Evolutionary conservation across 2,329 filamentous ascomycete species (phyloP).

Genomic region (Diplocarpon mali): DNA sequence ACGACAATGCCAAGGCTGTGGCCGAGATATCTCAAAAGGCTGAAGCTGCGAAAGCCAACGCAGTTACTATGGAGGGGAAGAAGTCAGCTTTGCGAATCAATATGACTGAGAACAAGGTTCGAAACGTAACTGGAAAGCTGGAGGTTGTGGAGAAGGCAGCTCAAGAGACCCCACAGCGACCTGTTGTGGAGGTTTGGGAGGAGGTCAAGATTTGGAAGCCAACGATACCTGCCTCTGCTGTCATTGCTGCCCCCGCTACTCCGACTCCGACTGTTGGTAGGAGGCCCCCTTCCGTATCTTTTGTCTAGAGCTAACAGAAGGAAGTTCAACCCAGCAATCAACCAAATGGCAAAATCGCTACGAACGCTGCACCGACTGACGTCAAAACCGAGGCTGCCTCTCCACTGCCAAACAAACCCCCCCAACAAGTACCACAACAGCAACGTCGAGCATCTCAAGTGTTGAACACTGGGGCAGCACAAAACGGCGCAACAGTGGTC

Average conservation of each 20-base stretch:
- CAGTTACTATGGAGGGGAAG: constrained; percentile 62
- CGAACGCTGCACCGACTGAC: constrained; percentile 10
- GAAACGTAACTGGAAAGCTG: constrained; percentile 57
- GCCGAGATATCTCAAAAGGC: constrained; percentile 40
- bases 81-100: constrained; percentile 65
- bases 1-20: constrained; percentile 33
- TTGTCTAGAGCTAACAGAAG: not conserved
- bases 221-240: constrained; percentile 13
- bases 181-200: constrained; percentile 80
- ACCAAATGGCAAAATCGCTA: constrained; percentile 14
- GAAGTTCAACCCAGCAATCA: constrained; percentile 11
- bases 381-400: constrained; percentile 15
- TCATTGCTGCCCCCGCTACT: constrained; percentile 4
- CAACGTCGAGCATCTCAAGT: constrained; percentile 6
- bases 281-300: not conserved
- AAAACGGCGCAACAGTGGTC: constrained; percentile 15
- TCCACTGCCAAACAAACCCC: constrained; percentile 1
- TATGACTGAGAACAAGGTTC: constrained; percentile 62
- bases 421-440: not conserved
- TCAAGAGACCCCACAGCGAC: constrained; percentile 70
- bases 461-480: constrained; percentile 5
- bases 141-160: constrained; percentile 71
- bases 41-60: constrained; percentile 31
- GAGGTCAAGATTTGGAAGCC: constrained; percentile 59
- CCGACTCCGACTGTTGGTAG: constrained; percentile 5